Evolutionary conservation across 1,139 yeast genomes (phyloP), one percentile per base, ranked within the genome.

Genomic region (Nakaseomyces uthaithaninus): DNA sequence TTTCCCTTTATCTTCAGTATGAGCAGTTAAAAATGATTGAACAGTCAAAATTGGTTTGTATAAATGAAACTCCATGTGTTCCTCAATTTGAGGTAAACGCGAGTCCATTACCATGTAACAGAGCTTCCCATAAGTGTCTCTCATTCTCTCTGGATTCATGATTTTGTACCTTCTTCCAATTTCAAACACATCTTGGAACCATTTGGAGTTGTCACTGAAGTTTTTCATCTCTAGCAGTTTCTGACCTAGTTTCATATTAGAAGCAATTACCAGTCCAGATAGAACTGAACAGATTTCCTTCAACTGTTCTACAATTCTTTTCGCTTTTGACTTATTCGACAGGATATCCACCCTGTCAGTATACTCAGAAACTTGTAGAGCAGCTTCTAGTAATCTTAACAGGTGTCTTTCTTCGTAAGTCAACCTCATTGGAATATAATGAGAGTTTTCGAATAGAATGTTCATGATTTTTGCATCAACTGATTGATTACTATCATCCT

Each of bases 21-120:
- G 57, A 4, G 68, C 58, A 5, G 50, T 45, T 27, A 80, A 60
- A 45, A 64, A 74, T 3, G 66, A 51, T 38, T 72, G 61, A 1
- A 80, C 81, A 0, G 89, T 80, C 45, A 69, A 67, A 41, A 81
- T 71, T 0, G 89, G 89, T 52, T 74, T 76, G 60, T 75, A 79
- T 5, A 80, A 62, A 56, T 80, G 84, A 56, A 81, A 81, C 45
- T 77, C 87, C 75, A 80, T 70, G 38, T 77, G 75, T 14, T 72
- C 74, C 46, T 69, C 71, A 43, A 81, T 74, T 49, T 80, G 85
- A 0, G 84, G 81, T 31, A 79, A 61, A 40, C 82, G 64, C 1
- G 89, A 80, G 55, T 80, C 91, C 87, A 81, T 81, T 35, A 81
- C 76, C 81, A 80, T 81, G 58, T 80, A 80, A 65, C 82, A 77